Base-by-base conservation (phyloP, 495 filamentous ascomycete genomes). In the Neurospora intermedia region DNA sequence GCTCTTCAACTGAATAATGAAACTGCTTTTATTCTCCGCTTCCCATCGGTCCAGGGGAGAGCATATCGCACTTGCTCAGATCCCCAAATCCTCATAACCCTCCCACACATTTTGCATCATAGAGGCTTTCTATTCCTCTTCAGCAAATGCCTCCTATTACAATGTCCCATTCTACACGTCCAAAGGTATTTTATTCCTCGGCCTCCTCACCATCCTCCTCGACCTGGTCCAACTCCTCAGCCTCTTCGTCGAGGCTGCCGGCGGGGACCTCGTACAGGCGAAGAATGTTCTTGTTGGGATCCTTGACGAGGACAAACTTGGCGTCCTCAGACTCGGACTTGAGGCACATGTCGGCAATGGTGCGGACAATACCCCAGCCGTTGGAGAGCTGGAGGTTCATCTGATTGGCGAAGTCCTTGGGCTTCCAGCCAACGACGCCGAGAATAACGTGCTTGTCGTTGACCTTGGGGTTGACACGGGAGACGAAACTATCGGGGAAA, bases 351-450 rank as follows among this genome's bases (percentile, higher is more conserved):
- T 99, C 96, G 73, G 93, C 91, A 75, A 99, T 96, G 16, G 96
- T 98, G 74, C 96, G 92, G 59, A 99, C 96, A 72, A 99, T 98
- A 83, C 95, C 96, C 96, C 96, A 99, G 74, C 96, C 96, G 83
- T 98, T 99, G 79, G 91, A 91, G 46, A 98, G 88, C 80, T 93
- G 94, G 75, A 99, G 84, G 82, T 97, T 97, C 96, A 99, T 99
- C 87, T 99, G 96, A 81, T 88, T 87, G 69, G 96, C 96, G 78
- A 99, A 98, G 78, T 99, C 96, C 77, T 91, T 89, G 42, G 96
- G 96, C 86, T 98, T 98, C 89, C 97, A 97, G 83, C 93, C 93
- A 6, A 96, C 89, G 71, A 98, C 96, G 75, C 96, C 96, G 46
- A 99, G 91, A 74, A 99, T 89, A 79, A 98, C 92, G 82, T 99